Base-by-base conservation (phyloP, 768 basidiomycete genomes). In the Mycena alexandri region DNA sequence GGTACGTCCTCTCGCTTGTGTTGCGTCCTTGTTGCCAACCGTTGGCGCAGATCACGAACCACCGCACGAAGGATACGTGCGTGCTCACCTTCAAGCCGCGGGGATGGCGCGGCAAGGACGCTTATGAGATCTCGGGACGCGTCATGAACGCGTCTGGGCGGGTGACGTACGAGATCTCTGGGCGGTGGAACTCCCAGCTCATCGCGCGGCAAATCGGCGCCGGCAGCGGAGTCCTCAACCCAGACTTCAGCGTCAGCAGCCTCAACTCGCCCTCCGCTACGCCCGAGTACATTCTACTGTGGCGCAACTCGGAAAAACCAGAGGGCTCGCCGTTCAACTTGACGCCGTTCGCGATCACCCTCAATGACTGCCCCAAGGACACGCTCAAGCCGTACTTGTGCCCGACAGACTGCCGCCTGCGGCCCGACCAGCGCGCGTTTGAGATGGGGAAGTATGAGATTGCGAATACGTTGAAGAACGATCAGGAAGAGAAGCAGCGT, bases 341-440 rank as follows among this genome's bases (percentile, higher is more conserved):
- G 22, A 97, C 96, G 0, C 96, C 96, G 0, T 99, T 92, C 76
- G 96, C 97, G 1, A 88, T 98, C 68, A 94, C 95, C 0, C 82
- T 98, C 66, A 99, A 99, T 74, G 90, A 97, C 75, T 93, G 93
- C 65, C 94, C 95, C 0, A 79, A 82, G 42, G 86, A 89, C 12
- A 86, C 86, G 3, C 80, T 98, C 14, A 83, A 83, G 63, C 89
- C 90, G 6, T 94, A 87, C 76, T 71, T 99, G 2, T 90, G 90
- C 33, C 93, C 94, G 2, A 98, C 96, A 3, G 96, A 99, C 78
- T 98, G 96, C 75, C 88, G 97, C 5, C 79, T 98, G 29, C 88
- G 96, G 0, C 95, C 95, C 0, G 96, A 99, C 76, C 96, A 98
- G 76, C 86, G 96, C 29, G 95, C 96, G 25, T 98, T 99, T 77